Evolutionary conservation across 2,329 filamentous ascomycete species (phyloP), one percentile per base, ranked within the genome.

Genomic region (Dothideomycetidae sp.): DNA sequence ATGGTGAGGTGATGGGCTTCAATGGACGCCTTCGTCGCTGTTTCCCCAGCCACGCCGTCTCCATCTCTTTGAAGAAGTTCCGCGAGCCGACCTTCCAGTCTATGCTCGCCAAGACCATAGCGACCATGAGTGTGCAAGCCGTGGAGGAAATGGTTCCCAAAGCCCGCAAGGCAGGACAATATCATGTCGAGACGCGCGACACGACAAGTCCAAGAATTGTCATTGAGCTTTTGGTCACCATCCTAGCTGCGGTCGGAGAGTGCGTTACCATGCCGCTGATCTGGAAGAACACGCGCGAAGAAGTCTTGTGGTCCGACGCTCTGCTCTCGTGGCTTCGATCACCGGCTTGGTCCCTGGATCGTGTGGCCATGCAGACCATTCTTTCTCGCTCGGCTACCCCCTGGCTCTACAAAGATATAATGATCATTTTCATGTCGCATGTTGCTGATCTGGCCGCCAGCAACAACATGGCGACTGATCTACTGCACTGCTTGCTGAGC

Each of bases 261-360:
- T 45, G 55, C 0, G 41, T 58, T 0, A 37, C 53, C 1, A 54
- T 64, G 0, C 44, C 55, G 0, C 15, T 59, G 0, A 49, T 78
- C 1, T 57, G 58, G 0, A 82, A 82, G 48, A 60, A 67, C 2
- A 64, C 79, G 0, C 63, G 71, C 0, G 78, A 81, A 33, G 74
- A 78, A n/a, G 32, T 46, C 2, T 13, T 42, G 3, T 46, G 39
- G 29, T 10, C 19, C 0, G 3, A 43, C 16, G 43, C 63, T 0
- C 52, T 62, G 1, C 49, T 60, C 0, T 75, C 75, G 0, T 82
- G 77, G 76, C 62, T 77, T n/a, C 59, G 78, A 26, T 67, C 66
- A 2, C 65, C 77, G 0, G 64, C 69, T 34, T 82, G 75, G 68
- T 64, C 82, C 0, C 56, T 75, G 0, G 51, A 80, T 4, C 69